phyloP scores from a whole-genome alignment of 225 moss, liverwort and hornwort genomes.

The Pseudisothecium myosuroides region DNA sequence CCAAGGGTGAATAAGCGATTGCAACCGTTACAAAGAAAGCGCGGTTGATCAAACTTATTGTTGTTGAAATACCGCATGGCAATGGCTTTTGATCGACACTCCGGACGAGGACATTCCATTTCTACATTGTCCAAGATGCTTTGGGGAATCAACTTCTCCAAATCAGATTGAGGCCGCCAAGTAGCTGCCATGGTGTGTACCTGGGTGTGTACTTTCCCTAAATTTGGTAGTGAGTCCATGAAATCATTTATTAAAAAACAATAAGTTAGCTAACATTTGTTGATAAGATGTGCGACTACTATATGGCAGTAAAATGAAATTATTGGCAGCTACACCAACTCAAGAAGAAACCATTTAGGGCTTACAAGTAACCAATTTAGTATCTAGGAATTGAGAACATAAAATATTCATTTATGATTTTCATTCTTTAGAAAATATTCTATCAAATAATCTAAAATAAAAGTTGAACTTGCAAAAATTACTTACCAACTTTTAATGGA shows the following conservation, averaged over 20 bases:
- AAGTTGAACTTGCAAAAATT: not conserved
- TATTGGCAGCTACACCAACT: not conserved
- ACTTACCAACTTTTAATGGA: not conserved
- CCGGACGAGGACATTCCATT: not conserved
- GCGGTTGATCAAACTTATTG: not conserved
- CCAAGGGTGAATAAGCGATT: not conserved
- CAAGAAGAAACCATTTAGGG: too few species aligned
- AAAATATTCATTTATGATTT: too few species aligned
- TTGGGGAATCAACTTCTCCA: not conserved
- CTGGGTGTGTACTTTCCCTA: not conserved
- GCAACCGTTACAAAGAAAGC: not conserved
- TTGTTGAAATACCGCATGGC: not conserved
- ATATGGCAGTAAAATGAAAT: too few species aligned
- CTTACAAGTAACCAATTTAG: not conserved
- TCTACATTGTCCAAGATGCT: not conserved
- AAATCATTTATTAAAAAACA: too few species aligned
- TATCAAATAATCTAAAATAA: too few species aligned
- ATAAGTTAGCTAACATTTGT: accelerated
- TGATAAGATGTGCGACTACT: not conserved
- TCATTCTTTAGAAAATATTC: too few species aligned
- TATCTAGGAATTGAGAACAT: not conserved
- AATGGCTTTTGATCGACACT: not conserved
- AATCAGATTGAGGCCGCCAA: not conserved
- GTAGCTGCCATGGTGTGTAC: not conserved
- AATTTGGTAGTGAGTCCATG: not conserved